Conservation (phyloP, 306 rosid species). For the Gleditsia sinensis region DNA sequence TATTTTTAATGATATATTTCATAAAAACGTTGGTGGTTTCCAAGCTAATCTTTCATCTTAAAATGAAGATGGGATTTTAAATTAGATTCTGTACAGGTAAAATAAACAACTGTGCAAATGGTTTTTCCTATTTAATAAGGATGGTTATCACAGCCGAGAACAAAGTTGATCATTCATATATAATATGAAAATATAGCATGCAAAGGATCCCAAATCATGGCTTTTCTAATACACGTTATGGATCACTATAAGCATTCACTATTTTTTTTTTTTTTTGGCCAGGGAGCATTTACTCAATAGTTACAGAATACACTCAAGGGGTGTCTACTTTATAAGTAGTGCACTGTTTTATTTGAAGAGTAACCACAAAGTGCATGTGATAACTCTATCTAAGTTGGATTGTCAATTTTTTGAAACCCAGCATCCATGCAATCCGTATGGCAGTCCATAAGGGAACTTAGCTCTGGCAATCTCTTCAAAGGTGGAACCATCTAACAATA, state of each 20-base stretch:
- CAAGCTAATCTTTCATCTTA: neutral
- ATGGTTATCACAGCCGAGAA: neutral
- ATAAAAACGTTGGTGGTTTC: neutral
- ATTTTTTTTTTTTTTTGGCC: too few species aligned
- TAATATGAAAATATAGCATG: neutral
- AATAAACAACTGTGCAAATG: neutral
- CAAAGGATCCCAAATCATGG: conserved; percentile 22
- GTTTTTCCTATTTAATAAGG: neutral
- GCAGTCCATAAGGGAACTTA: conserved; percentile 88
- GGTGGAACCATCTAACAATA: conserved; percentile 75
- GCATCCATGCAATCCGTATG: conserved; percentile 95
- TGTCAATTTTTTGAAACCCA: conserved; percentile 71
- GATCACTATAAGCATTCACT: conserved; percentile 16
- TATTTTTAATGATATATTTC: neutral
- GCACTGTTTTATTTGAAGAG: neutral
- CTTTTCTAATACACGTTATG: conserved; percentile 11
- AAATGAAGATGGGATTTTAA: neutral
- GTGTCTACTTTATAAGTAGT: neutral
- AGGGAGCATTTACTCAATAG: too few species aligned
- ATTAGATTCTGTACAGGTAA: neutral
- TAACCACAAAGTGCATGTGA: neutral
- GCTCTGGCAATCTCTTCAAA: conserved; percentile 95
- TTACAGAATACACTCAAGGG: neutral
- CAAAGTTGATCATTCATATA: conserved; percentile 2
- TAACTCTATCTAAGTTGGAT: neutral